phyloP scores from a whole-genome alignment of 106 monocot genomes.

The Dioscorea zingiberensis region DNA sequence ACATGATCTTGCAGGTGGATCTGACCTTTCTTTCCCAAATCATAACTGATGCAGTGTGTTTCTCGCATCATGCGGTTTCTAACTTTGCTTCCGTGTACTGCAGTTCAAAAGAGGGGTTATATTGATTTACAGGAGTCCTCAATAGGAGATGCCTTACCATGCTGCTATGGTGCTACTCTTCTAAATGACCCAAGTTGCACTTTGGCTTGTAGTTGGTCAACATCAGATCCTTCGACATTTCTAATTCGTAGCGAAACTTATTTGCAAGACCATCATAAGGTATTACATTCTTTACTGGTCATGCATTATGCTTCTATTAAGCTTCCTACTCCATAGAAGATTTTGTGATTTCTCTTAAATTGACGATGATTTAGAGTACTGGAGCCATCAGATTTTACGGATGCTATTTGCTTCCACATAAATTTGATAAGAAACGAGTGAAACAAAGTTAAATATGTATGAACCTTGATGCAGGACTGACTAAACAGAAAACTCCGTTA shows the following conservation, averaged over 20 bases:
- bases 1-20: conserved; percentile 70
- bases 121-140: conserved; percentile 54
- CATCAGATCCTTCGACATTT: conserved; percentile 84
- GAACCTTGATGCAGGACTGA: too few species aligned
- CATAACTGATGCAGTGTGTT: not conserved
- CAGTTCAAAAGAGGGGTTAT: conserved; percentile 78
- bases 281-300: conserved; percentile 9
- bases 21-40: not conserved
- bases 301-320: too few species aligned
- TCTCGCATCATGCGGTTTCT: not conserved
- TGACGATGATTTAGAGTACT: too few species aligned
- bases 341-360: too few species aligned
- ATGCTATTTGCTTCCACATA: too few species aligned
- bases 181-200: conserved; percentile 58
- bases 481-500: too few species aligned
- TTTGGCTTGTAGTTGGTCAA: conserved; percentile 65
- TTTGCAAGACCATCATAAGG: conserved; percentile 82
- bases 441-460: too few species aligned
- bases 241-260: conserved; percentile 81
- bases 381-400: too few species aligned
- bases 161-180: conserved; percentile 80
- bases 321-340: too few species aligned
- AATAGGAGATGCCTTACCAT: conserved; percentile 20
- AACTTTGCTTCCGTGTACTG: conserved; percentile 3
- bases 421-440: too few species aligned